These are phyloP conservation scores for Eucalyptus leucophloia DNA, from an alignment of 345 rosid genomes.

Conservation along the genomic window DNA sequence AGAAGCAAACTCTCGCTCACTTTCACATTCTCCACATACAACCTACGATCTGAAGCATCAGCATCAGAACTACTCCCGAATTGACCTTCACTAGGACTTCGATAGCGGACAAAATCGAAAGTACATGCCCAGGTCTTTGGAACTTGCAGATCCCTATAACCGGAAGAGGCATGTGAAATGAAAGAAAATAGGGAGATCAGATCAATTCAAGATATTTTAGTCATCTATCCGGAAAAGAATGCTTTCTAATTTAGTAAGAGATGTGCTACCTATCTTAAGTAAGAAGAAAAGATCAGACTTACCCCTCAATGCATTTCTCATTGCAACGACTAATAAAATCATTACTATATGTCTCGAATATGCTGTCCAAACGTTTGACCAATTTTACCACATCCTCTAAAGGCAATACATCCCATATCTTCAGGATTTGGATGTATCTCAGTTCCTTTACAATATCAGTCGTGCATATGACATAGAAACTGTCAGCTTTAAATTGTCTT, in stretches of 20 bases:
- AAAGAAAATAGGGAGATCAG: not conserved
- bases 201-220: not conserved
- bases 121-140: conserved; percentile 23
- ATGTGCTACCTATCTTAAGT: not conserved
- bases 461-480: conserved; percentile 21
- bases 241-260: not conserved
- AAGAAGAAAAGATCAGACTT: not conserved
- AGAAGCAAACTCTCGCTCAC: conserved; percentile 33
- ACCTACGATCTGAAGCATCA: not conserved
- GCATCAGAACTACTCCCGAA: not conserved
- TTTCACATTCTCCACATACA: conserved; percentile 22
- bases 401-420: conserved; percentile 42
- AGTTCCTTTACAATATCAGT: conserved; percentile 17
- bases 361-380: conserved; percentile 25
- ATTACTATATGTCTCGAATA: conserved; percentile 15
- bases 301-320: conserved; percentile 36
- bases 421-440: conserved; percentile 23
- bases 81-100: not conserved
- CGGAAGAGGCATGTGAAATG: not conserved
- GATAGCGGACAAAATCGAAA: conserved; percentile 5
- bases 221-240: not conserved
- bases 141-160: conserved; percentile 27
- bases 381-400: conserved; percentile 14
- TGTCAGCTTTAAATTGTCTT: conserved; percentile 28
- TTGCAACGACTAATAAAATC: conserved; percentile 31